Base-by-base conservation (phyloP, 345 rosid species). In the Boechera divaricarpa region DNA sequence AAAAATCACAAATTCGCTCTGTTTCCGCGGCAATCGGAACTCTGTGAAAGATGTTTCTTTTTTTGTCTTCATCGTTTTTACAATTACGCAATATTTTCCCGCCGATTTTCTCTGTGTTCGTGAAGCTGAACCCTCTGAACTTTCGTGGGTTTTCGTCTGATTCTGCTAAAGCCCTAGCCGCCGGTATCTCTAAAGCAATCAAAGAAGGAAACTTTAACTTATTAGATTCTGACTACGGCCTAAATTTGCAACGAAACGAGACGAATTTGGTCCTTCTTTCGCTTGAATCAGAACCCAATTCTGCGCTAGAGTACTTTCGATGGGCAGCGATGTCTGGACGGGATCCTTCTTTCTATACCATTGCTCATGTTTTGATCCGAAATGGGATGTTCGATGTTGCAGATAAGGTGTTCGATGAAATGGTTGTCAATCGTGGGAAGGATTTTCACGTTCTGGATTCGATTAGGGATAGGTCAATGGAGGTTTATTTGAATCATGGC, bases 371-470 rank as follows among this genome's bases (percentile, higher is more conserved):
- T 26, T 61, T 82, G 83, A 82, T 87, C 26, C 72, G 74, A 5
- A 52, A 76, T 71, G 62, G 69, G 61, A 73, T 76, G 81, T 78
- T 74, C 1, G 79, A 53, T 78, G 74, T 35, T 24, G 87, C 90
- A 55, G 69, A 58, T 29, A 41, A 68, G 69, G 72, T 82, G 72
- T 83, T 87, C 44, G 90, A 77, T 63, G 79, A 79, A 79, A 76
- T 83, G 80, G 39, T 69, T 47, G 16, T 18, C 10, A 42, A 24
- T 24, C 68, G 64, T 26, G 82, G 79, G 15, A 59, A 52, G 55
- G 54, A 61, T 60, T 77, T 70, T 2, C 72, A 80, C 47, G 65
- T 74, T 75, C 56, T 77, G 24, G 58, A 26, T 24, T 24, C 12
- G 47, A 56, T 77, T 53, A 5, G 4, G 31, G 79, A 78, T 53